Percentiles rank a stretch among this genome's conserved stretches.
These are phyloP conservation scores for Silene coronaria DNA, from an alignment of 179 eudicot genomes.

Conservation along the genomic window DNA sequence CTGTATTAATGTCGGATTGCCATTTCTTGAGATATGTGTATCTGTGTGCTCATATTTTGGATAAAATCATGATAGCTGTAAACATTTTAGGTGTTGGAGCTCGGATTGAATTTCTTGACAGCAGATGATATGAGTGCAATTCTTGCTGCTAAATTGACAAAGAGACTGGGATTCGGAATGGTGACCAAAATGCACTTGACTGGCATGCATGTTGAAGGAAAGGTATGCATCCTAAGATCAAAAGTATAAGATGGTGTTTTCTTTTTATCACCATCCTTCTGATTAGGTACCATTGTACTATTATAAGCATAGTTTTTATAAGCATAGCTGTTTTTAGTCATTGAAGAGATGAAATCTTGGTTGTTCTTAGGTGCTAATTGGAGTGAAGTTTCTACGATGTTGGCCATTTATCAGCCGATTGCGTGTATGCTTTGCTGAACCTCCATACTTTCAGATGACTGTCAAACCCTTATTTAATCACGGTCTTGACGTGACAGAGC, in stretches of 20 bases:
- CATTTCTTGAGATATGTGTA: not conserved
- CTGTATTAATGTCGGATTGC: not conserved
- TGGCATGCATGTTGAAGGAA: constrained; percentile 95
- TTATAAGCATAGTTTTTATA: not conserved
- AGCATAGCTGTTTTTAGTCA: not conserved
- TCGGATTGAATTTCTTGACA: constrained; percentile 74
- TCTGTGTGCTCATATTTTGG: not conserved
- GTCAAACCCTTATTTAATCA: constrained; percentile 75
- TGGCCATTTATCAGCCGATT: constrained; percentile 89
- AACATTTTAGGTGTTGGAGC: constrained; percentile 62
- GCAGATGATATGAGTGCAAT: constrained; percentile 92
- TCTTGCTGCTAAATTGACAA: constrained; percentile 64
- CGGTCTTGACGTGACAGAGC: constrained; percentile 79
- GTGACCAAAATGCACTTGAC: constrained; percentile 70
- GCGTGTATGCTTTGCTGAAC: constrained; percentile 84
- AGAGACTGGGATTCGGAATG: constrained; percentile 84
- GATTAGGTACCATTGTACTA: no score
- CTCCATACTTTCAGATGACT: constrained; percentile 91
- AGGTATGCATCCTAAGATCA: constrained; percentile 37
- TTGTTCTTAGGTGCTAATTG: constrained; percentile 59
- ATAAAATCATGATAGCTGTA: not conserved
- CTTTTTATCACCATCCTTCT: no score
- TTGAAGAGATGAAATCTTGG: not conserved
- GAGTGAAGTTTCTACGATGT: constrained; percentile 69
- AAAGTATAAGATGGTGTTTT: no score